Evolutionary conservation across 148 eudicot species (phyloP).

Genomic region (Persicaria maculosa): DNA sequence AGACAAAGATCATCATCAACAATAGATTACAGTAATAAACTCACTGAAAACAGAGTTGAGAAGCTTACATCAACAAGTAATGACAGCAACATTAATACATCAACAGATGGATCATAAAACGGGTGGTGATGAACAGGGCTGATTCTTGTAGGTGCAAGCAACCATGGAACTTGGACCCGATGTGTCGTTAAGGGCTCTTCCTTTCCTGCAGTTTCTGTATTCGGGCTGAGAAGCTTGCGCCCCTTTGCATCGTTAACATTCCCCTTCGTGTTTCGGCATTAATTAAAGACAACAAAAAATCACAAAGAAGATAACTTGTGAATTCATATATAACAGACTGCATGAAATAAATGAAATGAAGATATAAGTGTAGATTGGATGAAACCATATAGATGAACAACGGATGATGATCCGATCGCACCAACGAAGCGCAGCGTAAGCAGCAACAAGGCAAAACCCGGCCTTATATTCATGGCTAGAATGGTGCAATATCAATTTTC

Average conservation of each 20-base stretch:
- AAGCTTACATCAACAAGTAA: too few species aligned
- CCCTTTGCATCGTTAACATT: background rate
- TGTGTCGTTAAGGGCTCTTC: background rate
- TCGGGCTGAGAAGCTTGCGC: background rate
- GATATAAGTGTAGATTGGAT: background rate
- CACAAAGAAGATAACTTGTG: too few species aligned
- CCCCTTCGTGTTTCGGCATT: background rate
- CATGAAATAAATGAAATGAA: background rate
- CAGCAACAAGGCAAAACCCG: background rate
- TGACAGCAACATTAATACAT: background rate
- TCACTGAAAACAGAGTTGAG: too few species aligned
- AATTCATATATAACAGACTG: too few species aligned
- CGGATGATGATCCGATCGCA: background rate
- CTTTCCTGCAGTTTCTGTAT: background rate
- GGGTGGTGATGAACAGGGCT: background rate
- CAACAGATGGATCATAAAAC: background rate
- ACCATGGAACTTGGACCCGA: background rate
- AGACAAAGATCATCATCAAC: too few species aligned
- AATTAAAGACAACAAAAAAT: background rate
- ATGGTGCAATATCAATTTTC: background rate
- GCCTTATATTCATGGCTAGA: background rate
- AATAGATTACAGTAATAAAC: too few species aligned
- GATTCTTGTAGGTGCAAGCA: background rate
- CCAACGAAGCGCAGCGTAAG: background rate
- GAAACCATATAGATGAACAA: background rate